Conservation (phyloP, 768 basidiomycete species). For the Xerocomus potaroensis region DNA sequence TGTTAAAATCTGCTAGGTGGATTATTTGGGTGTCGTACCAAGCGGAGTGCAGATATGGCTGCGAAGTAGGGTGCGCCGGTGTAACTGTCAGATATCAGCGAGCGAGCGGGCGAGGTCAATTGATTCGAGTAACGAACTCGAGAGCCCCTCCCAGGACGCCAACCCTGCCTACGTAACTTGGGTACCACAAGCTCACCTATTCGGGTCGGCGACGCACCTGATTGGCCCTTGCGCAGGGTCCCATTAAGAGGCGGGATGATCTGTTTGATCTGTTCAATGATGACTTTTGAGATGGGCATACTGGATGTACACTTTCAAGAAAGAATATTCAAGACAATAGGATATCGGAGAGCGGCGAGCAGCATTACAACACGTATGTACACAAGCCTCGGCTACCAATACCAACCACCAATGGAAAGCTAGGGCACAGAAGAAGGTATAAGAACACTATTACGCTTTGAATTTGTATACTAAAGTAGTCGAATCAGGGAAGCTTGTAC, state of each 20-base stretch:
- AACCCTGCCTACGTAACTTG: conserved; percentile 59
- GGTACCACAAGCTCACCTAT: not conserved
- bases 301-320: not conserved
- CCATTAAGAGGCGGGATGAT: conserved; percentile 90
- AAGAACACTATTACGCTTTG: conserved; percentile 24
- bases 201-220: conserved; percentile 46
- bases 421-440: conserved; percentile 4
- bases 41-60: conserved; percentile 81
- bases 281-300: conserved; percentile 59
- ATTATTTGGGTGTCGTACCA: conserved; percentile 43
- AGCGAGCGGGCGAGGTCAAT: not conserved
- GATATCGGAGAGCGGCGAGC: conserved; percentile 16
- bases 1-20: not conserved
- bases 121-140: conserved; percentile 66
- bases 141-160: conserved; percentile 91
- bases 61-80: conserved; percentile 97
- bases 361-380: conserved; percentile 28
- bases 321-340: conserved; percentile 8
- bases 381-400: conserved; percentile 15
- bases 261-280: conserved; percentile 69
- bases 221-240: conserved; percentile 92
- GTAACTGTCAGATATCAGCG: conserved; percentile 54
- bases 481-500: conserved; percentile 3
- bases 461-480: conserved; percentile 21
- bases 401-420: conserved; percentile 2